These are phyloP conservation scores for Teunomyces barrocoloradensis DNA, from an alignment of 805 yeast genomes.

Conservation along the genomic window DNA sequence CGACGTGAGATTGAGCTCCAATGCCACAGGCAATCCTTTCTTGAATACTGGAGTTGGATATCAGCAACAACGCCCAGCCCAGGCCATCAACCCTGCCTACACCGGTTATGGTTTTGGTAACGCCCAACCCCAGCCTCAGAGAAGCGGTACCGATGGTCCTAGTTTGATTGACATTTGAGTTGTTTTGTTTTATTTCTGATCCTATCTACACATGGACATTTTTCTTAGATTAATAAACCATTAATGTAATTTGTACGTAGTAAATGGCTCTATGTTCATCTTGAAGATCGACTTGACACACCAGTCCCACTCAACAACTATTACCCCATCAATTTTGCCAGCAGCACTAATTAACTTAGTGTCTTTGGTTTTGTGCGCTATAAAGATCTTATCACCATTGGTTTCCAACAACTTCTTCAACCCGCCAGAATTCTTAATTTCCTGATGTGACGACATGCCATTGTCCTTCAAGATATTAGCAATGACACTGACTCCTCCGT, in stretches of 20 bases:
- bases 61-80: conserved; percentile 17
- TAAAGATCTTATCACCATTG: conserved; percentile 16
- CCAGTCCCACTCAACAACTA: conserved; percentile 63
- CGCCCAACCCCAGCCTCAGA: conserved; percentile 41
- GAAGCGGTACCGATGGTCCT: conserved; percentile 35
- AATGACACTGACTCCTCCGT: conserved; percentile 59
- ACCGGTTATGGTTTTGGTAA: conserved; percentile 97
- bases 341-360: conserved; percentile 22
- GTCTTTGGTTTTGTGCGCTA: conserved; percentile 40
- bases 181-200: background rate
- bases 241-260: conserved; percentile 13
- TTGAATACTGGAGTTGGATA: conserved; percentile 56
- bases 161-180: conserved; percentile 45
- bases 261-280: conserved; percentile 30
- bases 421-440: conserved; percentile 14
- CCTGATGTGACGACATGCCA: conserved; percentile 41
- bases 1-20: conserved; percentile 32
- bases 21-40: conserved; percentile 57
- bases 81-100: conserved; percentile 69
- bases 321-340: conserved; percentile 22
- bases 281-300: conserved; percentile 55
- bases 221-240: background rate
- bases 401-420: conserved; percentile 12
- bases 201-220: background rate
- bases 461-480: conserved; percentile 58